A percentile compares a stretch with the other conserved stretches of the same genome.
These are phyloP conservation scores for Lasiodiplodia gonubiensis DNA, from an alignment of 2,329 filamentous ascomycete species.

Conservation along the genomic window DNA sequence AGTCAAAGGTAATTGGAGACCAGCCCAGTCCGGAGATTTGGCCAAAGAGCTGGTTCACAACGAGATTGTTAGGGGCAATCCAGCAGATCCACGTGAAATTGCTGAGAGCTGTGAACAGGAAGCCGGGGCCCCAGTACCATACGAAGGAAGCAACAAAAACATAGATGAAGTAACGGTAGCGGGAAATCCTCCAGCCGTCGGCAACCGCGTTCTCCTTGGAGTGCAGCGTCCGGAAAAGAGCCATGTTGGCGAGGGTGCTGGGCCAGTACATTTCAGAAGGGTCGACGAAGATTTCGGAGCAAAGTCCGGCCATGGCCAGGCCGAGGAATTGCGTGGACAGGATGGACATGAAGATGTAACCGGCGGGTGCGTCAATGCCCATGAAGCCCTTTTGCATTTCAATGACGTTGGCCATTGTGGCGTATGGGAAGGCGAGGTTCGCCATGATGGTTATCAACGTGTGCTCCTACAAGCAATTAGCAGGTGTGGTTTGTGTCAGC, in stretches of 20 bases:
- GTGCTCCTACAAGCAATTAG: constrained; percentile 6
- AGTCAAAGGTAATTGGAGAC: constrained; percentile 77
- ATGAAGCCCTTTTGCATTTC: constrained; percentile 53
- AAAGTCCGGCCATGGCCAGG: constrained; percentile 37
- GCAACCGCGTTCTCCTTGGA: constrained; percentile 66
- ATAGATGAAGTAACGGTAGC: constrained; percentile 69
- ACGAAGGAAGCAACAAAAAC: constrained; percentile 62
- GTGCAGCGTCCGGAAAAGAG: constrained; percentile 75
- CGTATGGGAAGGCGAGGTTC: constrained; percentile 69
- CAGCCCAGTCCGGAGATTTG: constrained; percentile 70
- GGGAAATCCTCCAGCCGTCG: constrained; percentile 69
- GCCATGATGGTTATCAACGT: constrained; percentile 19
- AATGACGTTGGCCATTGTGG: constrained; percentile 70
- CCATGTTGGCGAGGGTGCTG: constrained; percentile 67
- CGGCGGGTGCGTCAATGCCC: constrained; percentile 31
- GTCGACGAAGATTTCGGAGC: constrained; percentile 36
- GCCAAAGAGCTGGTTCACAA: constrained; percentile 77
- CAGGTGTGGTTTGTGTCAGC: neutral
- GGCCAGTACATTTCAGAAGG: constrained; percentile 79
- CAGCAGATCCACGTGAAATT: constrained; percentile 73
- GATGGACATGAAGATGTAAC: constrained; percentile 55
- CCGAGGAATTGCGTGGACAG: constrained; percentile 70
- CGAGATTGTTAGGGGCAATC: constrained; percentile 68
- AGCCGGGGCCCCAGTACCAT: constrained; percentile 58
- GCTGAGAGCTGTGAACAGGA: constrained; percentile 71